phyloP scores from a whole-genome alignment of 306 rosid genomes.

The Rubus idaeus region DNA sequence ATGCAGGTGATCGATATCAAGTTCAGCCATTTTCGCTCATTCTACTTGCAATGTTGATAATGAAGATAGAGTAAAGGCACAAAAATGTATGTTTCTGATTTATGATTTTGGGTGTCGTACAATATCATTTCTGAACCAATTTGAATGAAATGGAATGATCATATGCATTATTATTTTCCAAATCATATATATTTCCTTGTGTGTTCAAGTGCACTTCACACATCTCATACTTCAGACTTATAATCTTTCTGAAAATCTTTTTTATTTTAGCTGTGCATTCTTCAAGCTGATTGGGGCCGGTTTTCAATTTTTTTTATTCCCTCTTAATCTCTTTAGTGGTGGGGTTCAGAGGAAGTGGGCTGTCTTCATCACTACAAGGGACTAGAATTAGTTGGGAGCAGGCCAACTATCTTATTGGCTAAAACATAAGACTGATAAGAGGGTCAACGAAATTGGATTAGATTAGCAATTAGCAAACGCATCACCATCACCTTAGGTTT shows the following conservation, averaged over 20 bases:
- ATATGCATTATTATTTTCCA: neutral
- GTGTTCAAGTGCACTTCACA: neutral
- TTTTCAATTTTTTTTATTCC: neutral
- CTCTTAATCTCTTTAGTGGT: neutral
- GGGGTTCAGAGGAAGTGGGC: neutral
- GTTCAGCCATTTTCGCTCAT: neutral
- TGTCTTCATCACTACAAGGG: neutral
- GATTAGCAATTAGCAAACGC: neutral
- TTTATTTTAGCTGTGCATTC: neutral
- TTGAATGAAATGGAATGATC: neutral
- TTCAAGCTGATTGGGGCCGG: neutral
- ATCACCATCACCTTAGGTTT: neutral
- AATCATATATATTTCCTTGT: neutral
- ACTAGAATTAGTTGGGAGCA: neutral
- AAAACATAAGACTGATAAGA: neutral
- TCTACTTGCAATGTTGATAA: neutral
- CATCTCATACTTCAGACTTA: neutral
- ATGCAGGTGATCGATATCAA: slow-evolving; percentile 17
- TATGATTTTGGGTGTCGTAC: neutral
- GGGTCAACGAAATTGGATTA: neutral
- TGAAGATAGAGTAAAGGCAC: neutral
- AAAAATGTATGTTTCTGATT: neutral
- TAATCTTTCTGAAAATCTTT: neutral
- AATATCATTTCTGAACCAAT: neutral
- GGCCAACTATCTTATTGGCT: neutral